Conservation (phyloP, 169 alveolate genomes). For the Plasmodium blacklocki region DNA sequence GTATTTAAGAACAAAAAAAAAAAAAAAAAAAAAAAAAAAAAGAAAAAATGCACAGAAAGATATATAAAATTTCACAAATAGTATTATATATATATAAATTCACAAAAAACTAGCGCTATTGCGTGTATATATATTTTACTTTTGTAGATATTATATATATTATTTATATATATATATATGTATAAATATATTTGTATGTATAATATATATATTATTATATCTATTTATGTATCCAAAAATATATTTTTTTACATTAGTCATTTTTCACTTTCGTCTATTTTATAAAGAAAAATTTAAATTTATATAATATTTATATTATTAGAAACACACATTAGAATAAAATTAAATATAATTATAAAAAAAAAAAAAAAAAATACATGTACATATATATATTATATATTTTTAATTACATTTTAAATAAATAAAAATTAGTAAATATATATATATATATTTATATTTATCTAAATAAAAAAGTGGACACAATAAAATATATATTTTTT, state of each 20-base stretch:
- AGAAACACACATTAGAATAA: background rate
- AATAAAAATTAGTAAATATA: background rate
- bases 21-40: conserved; percentile 13
- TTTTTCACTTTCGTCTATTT: conserved; percentile 13
- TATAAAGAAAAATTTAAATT: background rate
- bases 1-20: conserved; percentile 6
- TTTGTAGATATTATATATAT: conserved; percentile 6
- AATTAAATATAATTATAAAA: background rate
- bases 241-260: conserved; percentile 9
- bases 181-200: no score
- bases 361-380: background rate
- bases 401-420: conserved; percentile 1
- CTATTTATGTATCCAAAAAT: conserved; percentile 15
- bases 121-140: conserved; percentile 49
- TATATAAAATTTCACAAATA: conserved; percentile 14
- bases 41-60: conserved; percentile 2
- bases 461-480: background rate
- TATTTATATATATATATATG: no score
- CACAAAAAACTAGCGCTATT: conserved; percentile 38
- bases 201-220: no score
- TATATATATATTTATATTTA: background rate
- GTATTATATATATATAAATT: conserved; percentile 4
- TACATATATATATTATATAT: background rate
- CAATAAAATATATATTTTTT: background rate
- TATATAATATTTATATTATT: no score